Conservation (phyloP, 1,139 yeast species). For the Saccharomyces hybrid region DNA sequence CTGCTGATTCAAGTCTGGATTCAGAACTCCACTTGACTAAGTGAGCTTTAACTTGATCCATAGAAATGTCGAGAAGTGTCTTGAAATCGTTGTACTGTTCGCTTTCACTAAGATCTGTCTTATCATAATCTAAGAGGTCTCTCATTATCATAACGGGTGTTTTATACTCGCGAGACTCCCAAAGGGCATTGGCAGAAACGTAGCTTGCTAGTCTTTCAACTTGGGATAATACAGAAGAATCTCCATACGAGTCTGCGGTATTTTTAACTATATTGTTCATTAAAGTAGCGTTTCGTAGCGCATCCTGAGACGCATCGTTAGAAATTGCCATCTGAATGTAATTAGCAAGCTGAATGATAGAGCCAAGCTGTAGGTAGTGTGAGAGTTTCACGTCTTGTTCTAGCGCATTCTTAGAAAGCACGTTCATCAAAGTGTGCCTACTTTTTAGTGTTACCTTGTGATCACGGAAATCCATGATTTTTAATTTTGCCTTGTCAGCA, state of each 20-base stretch:
- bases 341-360: slow-evolving; percentile 10
- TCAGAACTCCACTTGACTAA: slow-evolving; percentile 65
- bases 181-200: slow-evolving; percentile 16
- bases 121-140: slow-evolving; percentile 7
- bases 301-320: slow-evolving; percentile 17
- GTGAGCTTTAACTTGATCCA: slow-evolving; percentile 37
- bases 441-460: slow-evolving; percentile 15
- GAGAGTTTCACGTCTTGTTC: not conserved
- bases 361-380: not conserved
- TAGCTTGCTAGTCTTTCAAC: slow-evolving; percentile 6
- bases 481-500: slow-evolving; percentile 8
- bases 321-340: slow-evolving; percentile 14
- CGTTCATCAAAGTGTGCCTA: slow-evolving; percentile 13
- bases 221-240: not conserved
- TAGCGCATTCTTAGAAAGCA: slow-evolving; percentile 3
- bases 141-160: slow-evolving; percentile 18
- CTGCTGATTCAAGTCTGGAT: slow-evolving; percentile 61
- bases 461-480: slow-evolving; percentile 9
- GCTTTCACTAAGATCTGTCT: slow-evolving; percentile 3
- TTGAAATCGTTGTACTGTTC: slow-evolving; percentile 5
- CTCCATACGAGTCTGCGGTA: not conserved
- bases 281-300: slow-evolving; percentile 16
- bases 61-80: slow-evolving; percentile 29
- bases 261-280: slow-evolving; percentile 9
- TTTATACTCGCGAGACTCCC: slow-evolving; percentile 20